Conservation (phyloP, 2,329 filamentous ascomycete genomes). For the Polytolypa hystricis region DNA sequence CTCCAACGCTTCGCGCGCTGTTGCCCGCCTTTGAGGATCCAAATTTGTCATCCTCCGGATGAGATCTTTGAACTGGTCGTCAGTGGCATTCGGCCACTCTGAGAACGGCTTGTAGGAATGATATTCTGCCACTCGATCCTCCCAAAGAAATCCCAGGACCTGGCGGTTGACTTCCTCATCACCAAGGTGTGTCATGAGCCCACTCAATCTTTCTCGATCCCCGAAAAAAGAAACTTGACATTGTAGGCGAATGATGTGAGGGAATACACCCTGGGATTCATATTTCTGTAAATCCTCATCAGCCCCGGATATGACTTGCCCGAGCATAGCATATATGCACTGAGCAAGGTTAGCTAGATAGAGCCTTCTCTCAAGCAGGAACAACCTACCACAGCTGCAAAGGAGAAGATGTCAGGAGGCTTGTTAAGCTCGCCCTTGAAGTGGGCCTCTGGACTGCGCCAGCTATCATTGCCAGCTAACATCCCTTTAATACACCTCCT, state of each 20-base stretch:
- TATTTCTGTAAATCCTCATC: slow-evolving; percentile 24
- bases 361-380: neutral
- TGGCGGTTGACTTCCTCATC: slow-evolving; percentile 22
- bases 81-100: slow-evolving; percentile 19
- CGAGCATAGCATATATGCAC: slow-evolving; percentile 38
- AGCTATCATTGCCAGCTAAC: slow-evolving; percentile 22
- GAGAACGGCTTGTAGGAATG: slow-evolving; percentile 23
- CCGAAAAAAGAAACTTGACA: slow-evolving; percentile 39
- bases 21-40: slow-evolving; percentile 20
- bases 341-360: slow-evolving; percentile 13
- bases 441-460: slow-evolving; percentile 25
- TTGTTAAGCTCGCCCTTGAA: slow-evolving; percentile 17
- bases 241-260: slow-evolving; percentile 29
- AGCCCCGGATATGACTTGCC: slow-evolving; percentile 32
- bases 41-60: slow-evolving; percentile 19
- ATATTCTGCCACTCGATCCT: slow-evolving; percentile 20
- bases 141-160: slow-evolving; percentile 24
- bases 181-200: slow-evolving; percentile 26
- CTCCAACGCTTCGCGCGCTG: slow-evolving; percentile 19
- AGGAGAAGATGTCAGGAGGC: slow-evolving; percentile 26
- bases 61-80: slow-evolving; percentile 20
- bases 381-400: slow-evolving; percentile 19
- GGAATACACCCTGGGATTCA: slow-evolving; percentile 25
- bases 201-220: slow-evolving; percentile 30
- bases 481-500: slow-evolving; percentile 18